Evolutionary conservation across 495 filamentous ascomycete genomes (phyloP).

Genomic region (Neurospora sp.): DNA sequence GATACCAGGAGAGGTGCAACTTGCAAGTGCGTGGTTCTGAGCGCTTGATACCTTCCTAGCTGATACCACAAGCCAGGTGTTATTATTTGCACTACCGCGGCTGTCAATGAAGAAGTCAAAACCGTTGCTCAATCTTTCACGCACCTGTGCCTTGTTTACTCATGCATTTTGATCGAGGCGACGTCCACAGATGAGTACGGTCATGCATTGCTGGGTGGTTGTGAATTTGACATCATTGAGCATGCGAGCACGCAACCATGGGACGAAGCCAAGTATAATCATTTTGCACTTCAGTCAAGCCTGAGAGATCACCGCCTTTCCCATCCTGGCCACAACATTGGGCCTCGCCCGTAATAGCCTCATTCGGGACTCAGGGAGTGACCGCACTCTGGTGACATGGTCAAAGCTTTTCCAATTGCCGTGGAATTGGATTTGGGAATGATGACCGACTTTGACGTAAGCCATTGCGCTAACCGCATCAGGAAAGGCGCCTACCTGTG

Average conservation of each 20-base stretch:
- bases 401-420: neutral
- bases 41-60: neutral
- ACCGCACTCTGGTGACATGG: neutral
- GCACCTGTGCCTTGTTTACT: neutral
- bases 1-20: neutral
- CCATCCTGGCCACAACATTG: neutral
- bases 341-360: neutral
- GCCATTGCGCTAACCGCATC: constrained; percentile 4
- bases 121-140: neutral
- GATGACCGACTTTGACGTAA: constrained; percentile 15
- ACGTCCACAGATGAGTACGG: neutral
- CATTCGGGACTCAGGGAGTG: neutral
- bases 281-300: neutral
- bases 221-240: neutral
- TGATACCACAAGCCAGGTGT: neutral
- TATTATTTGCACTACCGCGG: neutral
- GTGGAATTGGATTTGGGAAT: neutral
- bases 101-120: neutral
- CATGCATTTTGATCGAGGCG: neutral
- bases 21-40: neutral
- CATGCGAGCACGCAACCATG: neutral
- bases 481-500: neutral
- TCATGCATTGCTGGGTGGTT: neutral
- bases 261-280: neutral
- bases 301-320: neutral